phyloP scores from a whole-genome alignment of 2,329 filamentous ascomycete species.

The Phaeoacremonium minimum region DNA sequence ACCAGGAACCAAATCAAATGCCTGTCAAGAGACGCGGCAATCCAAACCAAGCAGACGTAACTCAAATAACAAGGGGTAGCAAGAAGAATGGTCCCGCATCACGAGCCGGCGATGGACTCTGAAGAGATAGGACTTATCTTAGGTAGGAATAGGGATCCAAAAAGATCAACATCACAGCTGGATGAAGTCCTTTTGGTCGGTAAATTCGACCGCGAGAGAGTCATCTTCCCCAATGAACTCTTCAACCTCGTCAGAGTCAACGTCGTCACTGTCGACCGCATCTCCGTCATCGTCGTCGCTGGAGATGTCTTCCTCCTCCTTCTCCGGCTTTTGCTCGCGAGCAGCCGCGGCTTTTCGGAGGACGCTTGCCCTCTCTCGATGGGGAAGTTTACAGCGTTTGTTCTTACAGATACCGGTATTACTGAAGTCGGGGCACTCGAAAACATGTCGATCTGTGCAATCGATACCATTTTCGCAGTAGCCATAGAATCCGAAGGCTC shows the following conservation, averaged over 20 bases:
- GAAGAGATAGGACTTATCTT: too few species aligned
- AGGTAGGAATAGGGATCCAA: too few species aligned
- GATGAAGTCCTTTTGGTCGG: slow-evolving; percentile 57
- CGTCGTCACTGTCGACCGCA: slow-evolving; percentile 67
- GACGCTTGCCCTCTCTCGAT: slow-evolving; percentile 81
- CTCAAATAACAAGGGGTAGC: too few species aligned
- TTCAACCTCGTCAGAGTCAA: slow-evolving; percentile 72
- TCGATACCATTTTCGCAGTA: slow-evolving; percentile 80
- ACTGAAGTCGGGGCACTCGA: slow-evolving; percentile 93
- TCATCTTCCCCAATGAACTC: slow-evolving; percentile 57
- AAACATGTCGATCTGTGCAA: slow-evolving; percentile 80
- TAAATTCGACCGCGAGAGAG: slow-evolving; percentile 49
- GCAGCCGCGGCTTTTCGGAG: slow-evolving; percentile 62
- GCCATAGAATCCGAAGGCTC: slow-evolving; percentile 77
- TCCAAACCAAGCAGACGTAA: too few species aligned
- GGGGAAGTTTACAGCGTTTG: slow-evolving; percentile 77
- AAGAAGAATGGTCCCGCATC: too few species aligned
- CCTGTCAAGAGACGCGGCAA: too few species aligned
- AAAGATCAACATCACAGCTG: background rate
- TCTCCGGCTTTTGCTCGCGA: slow-evolving; percentile 30
- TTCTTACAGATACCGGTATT: slow-evolving; percentile 81
- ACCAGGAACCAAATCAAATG: too few species aligned
- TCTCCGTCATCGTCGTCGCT: slow-evolving; percentile 74
- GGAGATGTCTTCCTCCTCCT: slow-evolving; percentile 64
- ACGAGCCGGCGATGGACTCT: too few species aligned